These are phyloP conservation scores for Aspergillus novoparasiticus DNA, from an alignment of 2,329 filamentous ascomycete species.

Conservation along the genomic window DNA sequence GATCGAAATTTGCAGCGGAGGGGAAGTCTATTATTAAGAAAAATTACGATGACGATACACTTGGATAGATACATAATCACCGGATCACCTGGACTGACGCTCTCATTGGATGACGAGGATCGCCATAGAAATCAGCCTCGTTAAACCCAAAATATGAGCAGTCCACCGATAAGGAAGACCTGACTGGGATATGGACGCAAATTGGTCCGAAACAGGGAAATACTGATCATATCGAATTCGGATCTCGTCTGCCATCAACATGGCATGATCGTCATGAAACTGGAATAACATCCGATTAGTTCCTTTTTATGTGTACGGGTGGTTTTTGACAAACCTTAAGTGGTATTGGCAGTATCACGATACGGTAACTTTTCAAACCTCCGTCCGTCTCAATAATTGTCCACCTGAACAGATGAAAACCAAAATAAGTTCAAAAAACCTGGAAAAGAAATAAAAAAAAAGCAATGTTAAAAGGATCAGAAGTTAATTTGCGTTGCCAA, in stretches of 20 bases:
- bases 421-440: neutral
- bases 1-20: neutral
- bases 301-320: neutral
- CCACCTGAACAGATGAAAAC: constrained; percentile 1
- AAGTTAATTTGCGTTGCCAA: neutral
- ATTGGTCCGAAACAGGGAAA: neutral
- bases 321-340: neutral
- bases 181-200: neutral
- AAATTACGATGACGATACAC: neutral
- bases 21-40: constrained; percentile 2
- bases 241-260: neutral
- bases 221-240: neutral
- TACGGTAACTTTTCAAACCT: neutral
- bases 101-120: neutral
- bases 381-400: neutral
- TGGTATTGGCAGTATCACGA: neutral
- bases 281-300: neutral
- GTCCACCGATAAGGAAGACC: neutral
- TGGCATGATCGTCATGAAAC: neutral
- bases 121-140: neutral
- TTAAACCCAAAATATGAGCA: neutral
- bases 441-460: neutral
- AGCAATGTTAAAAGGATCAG: neutral
- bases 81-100: neutral
- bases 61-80: neutral